phyloP scores from a whole-genome alignment of 1,139 yeast species.

The Suhomyces anneliseae region DNA sequence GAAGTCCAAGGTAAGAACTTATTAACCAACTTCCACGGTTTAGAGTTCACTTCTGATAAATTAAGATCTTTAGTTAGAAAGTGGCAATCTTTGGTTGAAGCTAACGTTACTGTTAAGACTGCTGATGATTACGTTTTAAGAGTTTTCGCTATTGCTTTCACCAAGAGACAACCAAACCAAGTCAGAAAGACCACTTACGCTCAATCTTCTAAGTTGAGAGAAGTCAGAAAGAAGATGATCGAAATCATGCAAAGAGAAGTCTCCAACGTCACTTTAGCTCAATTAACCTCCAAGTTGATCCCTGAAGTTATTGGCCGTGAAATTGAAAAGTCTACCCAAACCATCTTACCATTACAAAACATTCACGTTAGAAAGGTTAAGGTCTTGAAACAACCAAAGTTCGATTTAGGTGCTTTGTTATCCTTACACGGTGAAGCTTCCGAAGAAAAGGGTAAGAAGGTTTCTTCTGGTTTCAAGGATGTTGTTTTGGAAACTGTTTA shows the following conservation, averaged over 20 bases:
- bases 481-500: slow-evolving; percentile 45
- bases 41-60: slow-evolving; percentile 52
- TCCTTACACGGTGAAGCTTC: slow-evolving; percentile 54
- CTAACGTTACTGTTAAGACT: slow-evolving; percentile 53
- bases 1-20: slow-evolving; percentile 56
- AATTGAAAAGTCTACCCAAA: slow-evolving; percentile 52
- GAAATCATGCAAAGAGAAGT: slow-evolving; percentile 56
- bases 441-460: slow-evolving; percentile 55
- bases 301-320: slow-evolving; percentile 57
- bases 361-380: slow-evolving; percentile 55
- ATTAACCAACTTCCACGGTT: slow-evolving; percentile 55
- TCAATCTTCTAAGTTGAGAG: slow-evolving; percentile 52
- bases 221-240: slow-evolving; percentile 52
- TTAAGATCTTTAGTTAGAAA: slow-evolving; percentile 54
- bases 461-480: slow-evolving; percentile 51
- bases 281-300: slow-evolving; percentile 51
- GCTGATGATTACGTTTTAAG: slow-evolving; percentile 52
- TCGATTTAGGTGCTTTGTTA: slow-evolving; percentile 53
- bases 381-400: slow-evolving; percentile 53
- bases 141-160: slow-evolving; percentile 53
- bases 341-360: slow-evolving; percentile 53
- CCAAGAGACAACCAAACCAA: slow-evolving; percentile 55
- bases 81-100: slow-evolving; percentile 56
- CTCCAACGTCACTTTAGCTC: slow-evolving; percentile 50
- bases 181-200: slow-evolving; percentile 53